Conservation (phyloP, 306 rosid genomes). For the Corylus heterophylla region DNA sequence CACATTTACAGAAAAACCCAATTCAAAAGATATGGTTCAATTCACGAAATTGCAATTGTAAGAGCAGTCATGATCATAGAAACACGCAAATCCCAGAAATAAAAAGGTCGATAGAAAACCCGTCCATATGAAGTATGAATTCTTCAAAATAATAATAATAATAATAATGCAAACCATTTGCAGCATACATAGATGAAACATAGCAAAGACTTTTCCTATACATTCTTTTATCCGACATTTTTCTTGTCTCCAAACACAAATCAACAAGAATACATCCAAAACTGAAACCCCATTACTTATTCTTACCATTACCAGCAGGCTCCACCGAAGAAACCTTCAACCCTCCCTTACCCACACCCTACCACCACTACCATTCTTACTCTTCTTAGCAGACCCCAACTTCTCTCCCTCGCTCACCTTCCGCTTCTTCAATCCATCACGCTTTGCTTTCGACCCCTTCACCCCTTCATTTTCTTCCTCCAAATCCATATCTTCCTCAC, state of each 20-base stretch:
- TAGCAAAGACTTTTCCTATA: background rate
- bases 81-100: background rate
- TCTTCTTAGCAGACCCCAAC: slow-evolving; percentile 52
- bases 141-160: background rate
- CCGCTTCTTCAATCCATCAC: slow-evolving; percentile 44
- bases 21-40: background rate
- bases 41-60: background rate
- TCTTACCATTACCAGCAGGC: slow-evolving; percentile 41
- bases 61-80: background rate
- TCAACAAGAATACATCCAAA: background rate
- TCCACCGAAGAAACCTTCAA: slow-evolving; percentile 34
- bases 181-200: background rate
- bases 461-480: slow-evolving; percentile 36
- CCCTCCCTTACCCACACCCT: slow-evolving; percentile 28
- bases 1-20: background rate
- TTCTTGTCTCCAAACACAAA: background rate
- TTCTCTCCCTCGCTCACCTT: slow-evolving; percentile 40
- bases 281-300: slow-evolving; percentile 40
- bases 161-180: background rate
- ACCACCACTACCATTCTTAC: slow-evolving; percentile 39
- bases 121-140: background rate
- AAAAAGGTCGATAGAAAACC: background rate
- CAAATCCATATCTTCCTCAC: slow-evolving; percentile 47
- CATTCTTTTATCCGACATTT: background rate
- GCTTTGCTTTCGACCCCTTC: slow-evolving; percentile 38